These are phyloP conservation scores for Kazachstania africana DNA, from an alignment of 805 yeast species.

Conservation along the genomic window DNA sequence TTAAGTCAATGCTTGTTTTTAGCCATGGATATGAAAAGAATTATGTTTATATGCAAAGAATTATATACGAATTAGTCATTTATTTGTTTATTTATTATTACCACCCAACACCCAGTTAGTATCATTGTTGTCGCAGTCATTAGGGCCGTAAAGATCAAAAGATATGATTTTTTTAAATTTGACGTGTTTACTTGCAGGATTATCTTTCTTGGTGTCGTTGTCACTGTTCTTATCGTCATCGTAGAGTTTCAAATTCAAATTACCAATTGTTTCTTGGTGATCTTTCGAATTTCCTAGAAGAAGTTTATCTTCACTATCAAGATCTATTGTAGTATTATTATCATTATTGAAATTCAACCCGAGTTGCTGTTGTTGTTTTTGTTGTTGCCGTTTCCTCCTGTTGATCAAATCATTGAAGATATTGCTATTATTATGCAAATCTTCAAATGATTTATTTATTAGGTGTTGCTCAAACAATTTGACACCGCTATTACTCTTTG, in stretches of 20 bases:
- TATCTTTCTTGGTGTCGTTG: not conserved
- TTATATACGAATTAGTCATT: no score
- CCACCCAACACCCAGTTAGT: slow-evolving; percentile 25
- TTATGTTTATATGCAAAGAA: no score
- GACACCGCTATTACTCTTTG: not conserved
- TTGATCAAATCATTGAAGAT: slow-evolving; percentile 6
- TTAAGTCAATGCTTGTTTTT: no score
- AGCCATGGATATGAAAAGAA: no score
- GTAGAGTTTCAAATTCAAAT: slow-evolving; percentile 1
- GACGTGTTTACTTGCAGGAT: slow-evolving; percentile 5
- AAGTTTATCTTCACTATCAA: slow-evolving; percentile 24
- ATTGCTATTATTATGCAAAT: slow-evolving; percentile 10
- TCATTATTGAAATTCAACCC: slow-evolving; percentile 5
- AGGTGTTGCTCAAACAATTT: slow-evolving; percentile 16
- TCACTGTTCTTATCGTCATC: slow-evolving; percentile 4
- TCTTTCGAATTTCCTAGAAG: slow-evolving; percentile 16
- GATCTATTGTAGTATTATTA: slow-evolving; percentile 3
- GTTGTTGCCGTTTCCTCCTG: no score
- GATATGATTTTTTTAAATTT: slow-evolving; percentile 21
- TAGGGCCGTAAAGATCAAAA: slow-evolving; percentile 22
- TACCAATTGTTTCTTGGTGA: not conserved
- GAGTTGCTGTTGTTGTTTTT: slow-evolving; percentile 8
- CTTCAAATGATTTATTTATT: slow-evolving; percentile 23
- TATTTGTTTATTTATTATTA: no score
- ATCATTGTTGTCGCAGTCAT: slow-evolving; percentile 10